Percentiles rank a stretch among this genome's conserved stretches.
These are phyloP conservation scores for Stephania cephalantha DNA, from an alignment of 164 flowering plant genomes.

Conservation along the genomic window DNA sequence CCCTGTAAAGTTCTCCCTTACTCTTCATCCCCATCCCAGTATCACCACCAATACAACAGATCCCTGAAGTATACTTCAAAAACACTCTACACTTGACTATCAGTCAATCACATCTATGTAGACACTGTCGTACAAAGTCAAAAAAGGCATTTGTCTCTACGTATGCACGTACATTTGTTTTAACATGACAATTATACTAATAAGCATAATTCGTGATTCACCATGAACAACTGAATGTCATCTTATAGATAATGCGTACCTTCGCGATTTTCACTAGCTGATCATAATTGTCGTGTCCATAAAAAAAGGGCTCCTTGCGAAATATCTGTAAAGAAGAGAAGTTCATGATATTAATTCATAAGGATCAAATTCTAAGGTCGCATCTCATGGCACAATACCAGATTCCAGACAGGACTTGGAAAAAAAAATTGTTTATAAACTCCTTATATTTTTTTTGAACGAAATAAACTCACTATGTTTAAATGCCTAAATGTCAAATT, in stretches of 20 bases:
- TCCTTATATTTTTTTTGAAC: too few species aligned
- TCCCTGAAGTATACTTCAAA: neutral
- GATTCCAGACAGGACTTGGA: neutral
- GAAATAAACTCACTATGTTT: too few species aligned
- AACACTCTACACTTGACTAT: neutral
- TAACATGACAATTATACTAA: too few species aligned
- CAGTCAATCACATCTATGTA: neutral
- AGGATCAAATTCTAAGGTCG: neutral
- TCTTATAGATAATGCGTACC: constrained; percentile 35
- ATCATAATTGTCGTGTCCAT: constrained; percentile 96
- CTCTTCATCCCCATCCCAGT: neutral
- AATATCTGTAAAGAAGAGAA: constrained; percentile 52
- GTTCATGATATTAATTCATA: constrained; percentile 13
- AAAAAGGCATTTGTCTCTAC: too few species aligned
- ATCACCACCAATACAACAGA: neutral
- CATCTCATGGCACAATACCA: constrained; percentile 1
- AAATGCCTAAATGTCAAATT: neutral
- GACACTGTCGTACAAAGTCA: neutral
- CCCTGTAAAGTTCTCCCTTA: neutral
- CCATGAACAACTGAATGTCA: neutral
- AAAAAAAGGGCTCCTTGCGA: constrained; percentile 71
- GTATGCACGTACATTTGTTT: too few species aligned
- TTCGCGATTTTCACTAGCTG: constrained; percentile 96
- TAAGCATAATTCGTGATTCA: too few species aligned
- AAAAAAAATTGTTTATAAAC: neutral